Conservation (phyloP, 306 rosid genomes). For the Macrotyloma uniflorum region DNA sequence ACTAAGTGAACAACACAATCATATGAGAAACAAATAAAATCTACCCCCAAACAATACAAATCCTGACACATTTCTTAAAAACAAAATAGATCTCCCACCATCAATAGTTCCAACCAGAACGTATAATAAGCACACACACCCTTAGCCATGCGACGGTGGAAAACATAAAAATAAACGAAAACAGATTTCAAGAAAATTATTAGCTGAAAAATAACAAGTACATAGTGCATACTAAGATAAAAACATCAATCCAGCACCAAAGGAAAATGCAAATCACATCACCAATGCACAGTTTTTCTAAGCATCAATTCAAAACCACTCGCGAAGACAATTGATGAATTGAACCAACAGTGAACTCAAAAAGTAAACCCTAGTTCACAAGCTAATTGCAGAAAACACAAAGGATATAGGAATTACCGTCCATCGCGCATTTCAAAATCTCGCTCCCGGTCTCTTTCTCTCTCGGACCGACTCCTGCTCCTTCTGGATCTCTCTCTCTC, state of each 20-base stretch:
- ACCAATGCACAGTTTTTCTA: not conserved
- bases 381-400: not conserved
- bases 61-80: not conserved
- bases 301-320: not conserved
- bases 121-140: not conserved
- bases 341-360: not conserved
- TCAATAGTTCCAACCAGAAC: conserved; percentile 5
- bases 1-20: not conserved
- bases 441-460: conserved; percentile 70
- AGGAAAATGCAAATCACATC: not conserved
- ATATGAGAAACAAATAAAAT: not conserved
- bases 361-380: not conserved
- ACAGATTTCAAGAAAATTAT: not conserved
- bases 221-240: not conserved
- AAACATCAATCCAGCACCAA: not conserved
- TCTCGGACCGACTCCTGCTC: conserved; percentile 65
- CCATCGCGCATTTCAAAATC: conserved; percentile 68
- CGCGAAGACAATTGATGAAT: not conserved
- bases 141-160: not conserved
- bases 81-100: not conserved
- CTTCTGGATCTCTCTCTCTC: conserved; percentile 60
- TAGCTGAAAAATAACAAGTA: not conserved
- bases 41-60: not conserved
- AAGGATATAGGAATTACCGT: conserved; percentile 53
- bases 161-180: not conserved